Evolutionary conservation across 768 basidiomycete species (phyloP).

Genomic region (Boletales sp.): DNA sequence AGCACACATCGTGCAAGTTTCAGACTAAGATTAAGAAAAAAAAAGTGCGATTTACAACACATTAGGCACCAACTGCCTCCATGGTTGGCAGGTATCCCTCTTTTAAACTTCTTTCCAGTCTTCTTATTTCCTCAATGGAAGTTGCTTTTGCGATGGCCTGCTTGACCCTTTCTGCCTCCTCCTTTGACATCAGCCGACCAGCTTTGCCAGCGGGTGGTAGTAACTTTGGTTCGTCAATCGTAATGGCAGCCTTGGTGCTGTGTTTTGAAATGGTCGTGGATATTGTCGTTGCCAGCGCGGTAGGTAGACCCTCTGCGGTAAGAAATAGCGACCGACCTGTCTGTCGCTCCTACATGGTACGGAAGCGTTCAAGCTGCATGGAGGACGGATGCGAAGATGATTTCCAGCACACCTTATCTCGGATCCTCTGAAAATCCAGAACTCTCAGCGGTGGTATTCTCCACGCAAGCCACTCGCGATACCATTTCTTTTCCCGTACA

Average conservation of each 20-base stretch:
- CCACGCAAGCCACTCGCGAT: slow-evolving; percentile 94
- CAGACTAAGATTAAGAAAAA: slow-evolving; percentile 16
- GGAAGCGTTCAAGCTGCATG: slow-evolving; percentile 27
- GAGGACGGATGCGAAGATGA: slow-evolving; percentile 15
- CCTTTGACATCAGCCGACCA: slow-evolving; percentile 86
- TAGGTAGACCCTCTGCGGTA: slow-evolving; percentile 74
- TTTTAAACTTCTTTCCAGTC: slow-evolving; percentile 73
- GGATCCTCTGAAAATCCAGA: slow-evolving; percentile 92
- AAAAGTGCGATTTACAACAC: slow-evolving; percentile 32
- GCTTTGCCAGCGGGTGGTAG: slow-evolving; percentile 58
- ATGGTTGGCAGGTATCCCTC: slow-evolving; percentile 82
- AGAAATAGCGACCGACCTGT: slow-evolving; percentile 72
- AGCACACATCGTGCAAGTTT: neutral
- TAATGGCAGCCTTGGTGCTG: slow-evolving; percentile 56
- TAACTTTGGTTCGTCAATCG: slow-evolving; percentile 76
- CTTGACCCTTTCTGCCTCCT: slow-evolving; percentile 84
- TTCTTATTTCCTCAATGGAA: slow-evolving; percentile 84
- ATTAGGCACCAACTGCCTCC: slow-evolving; percentile 75
- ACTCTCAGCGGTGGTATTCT: slow-evolving; percentile 84
- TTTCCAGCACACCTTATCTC: slow-evolving; percentile 79
- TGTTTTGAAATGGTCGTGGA: slow-evolving; percentile 69
- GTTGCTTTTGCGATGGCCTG: slow-evolving; percentile 88
- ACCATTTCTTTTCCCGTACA: slow-evolving; percentile 89
- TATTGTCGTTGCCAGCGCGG: slow-evolving; percentile 75
- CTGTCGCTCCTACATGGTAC: slow-evolving; percentile 65